Base-by-base conservation (phyloP, 768 basidiomycete genomes). In the Tylopilus balloui region DNA sequence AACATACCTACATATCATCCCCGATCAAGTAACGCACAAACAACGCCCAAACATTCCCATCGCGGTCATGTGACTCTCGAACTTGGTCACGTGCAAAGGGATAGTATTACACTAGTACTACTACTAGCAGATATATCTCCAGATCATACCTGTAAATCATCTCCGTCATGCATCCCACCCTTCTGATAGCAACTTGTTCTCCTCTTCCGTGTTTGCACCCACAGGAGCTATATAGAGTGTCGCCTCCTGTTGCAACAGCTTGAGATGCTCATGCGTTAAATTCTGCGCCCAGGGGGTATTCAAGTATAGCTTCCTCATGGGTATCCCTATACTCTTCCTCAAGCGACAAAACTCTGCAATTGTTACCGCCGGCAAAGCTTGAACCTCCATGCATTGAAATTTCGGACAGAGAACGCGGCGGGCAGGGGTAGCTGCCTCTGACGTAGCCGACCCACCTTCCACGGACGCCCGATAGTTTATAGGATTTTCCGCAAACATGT, bases 281-380 rank as follows among this genome's bases (percentile, higher is more conserved):
- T 60, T 50, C 2, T 47, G 23, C 36, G 51, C 51, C 62, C 70
- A 71, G 3, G 68, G 62, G 4, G 54, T 48, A 45, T 65, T 71
- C 35, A 80, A 54, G 59, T 80, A 84, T n/a, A 80, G 59, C 56
- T 72, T 79, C 52, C 62, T 61, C 46, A 84, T 54, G 19, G 81
- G 79, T n/a, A 61, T 59, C 8, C 73, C 75, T 25, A 76, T 53
- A 3, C 42, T 45, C 37, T 57, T 63, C 52, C 82, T 71, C 43
- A 59, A 55, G 3, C 50, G 45, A 15, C 67, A 69, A 61, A 77
- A 77, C 21, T 54, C 48, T 29, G 63, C 60, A 25, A 81, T 63
- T 7, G 61, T 41, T 21, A 40, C 38, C 3, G 68, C 46, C 4
- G 70, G 58, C 32, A 73, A 52, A 3, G 60, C 61, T 55, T 78